These are phyloP conservation scores for Alternaria hordeiaustralica DNA, from an alignment of 2,329 filamentous ascomycete genomes.

Conservation along the genomic window DNA sequence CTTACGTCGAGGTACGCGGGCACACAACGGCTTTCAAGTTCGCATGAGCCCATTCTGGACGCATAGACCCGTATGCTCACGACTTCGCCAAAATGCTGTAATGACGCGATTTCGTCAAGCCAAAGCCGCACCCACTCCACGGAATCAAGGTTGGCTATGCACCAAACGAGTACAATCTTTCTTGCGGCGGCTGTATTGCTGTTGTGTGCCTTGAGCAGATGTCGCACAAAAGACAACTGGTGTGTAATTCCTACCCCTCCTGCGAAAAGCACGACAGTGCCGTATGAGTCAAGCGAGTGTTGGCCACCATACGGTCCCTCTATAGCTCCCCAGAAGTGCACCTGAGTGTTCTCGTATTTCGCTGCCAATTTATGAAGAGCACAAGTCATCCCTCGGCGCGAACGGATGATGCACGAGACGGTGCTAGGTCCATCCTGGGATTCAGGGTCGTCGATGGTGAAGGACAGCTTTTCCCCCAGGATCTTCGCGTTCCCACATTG, in stretches of 20 bases:
- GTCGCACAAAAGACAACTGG: slow-evolving; percentile 82
- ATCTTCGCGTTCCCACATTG: slow-evolving; percentile 50
- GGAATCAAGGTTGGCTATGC: slow-evolving; percentile 81
- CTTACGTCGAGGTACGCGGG: slow-evolving; percentile 74
- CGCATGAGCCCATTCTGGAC: slow-evolving; percentile 78
- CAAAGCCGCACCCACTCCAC: slow-evolving; percentile 90
- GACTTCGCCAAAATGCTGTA: slow-evolving; percentile 79
- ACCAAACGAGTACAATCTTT: slow-evolving; percentile 82
- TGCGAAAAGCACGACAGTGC: slow-evolving; percentile 84
- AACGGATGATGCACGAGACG: slow-evolving; percentile 75
- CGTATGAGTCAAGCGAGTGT: slow-evolving; percentile 85
- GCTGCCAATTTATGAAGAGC: slow-evolving; percentile 73
- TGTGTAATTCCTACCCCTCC: slow-evolving; percentile 93
- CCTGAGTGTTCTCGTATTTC: slow-evolving; percentile 53
- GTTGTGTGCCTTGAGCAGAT: slow-evolving; percentile 60
- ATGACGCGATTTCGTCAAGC: slow-evolving; percentile 78
- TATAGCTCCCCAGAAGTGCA: slow-evolving; percentile 72
- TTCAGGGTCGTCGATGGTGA: slow-evolving; percentile 48
- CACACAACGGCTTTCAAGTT: slow-evolving; percentile 65
- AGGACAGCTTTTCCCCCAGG: slow-evolving; percentile 22
- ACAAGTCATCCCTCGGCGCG: slow-evolving; percentile 83
- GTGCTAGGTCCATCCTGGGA: slow-evolving; percentile 53
- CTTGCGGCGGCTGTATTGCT: slow-evolving; percentile 76
- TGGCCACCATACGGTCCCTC: slow-evolving; percentile 82
- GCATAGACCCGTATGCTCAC: slow-evolving; percentile 85